These are phyloP conservation scores for Epithemia pelagica DNA, from an alignment of 108 stramenopile species.

Conservation along the genomic window DNA sequence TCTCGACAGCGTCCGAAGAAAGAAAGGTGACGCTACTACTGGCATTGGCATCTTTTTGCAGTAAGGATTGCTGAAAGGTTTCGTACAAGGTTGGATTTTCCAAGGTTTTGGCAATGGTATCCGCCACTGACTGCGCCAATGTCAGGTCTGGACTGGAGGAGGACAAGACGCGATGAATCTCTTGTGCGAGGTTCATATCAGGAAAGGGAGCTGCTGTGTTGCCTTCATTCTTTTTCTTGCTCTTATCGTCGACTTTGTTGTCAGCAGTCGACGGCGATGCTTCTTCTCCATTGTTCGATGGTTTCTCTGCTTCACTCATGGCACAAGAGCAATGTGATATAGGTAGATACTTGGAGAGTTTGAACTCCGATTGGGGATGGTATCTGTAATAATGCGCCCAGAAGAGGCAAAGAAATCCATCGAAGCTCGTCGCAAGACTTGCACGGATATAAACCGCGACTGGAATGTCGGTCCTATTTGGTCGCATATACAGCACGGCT, in stretches of 20 bases:
- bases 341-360: too few species aligned
- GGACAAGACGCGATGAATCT: slow-evolving; percentile 54
- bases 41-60: slow-evolving; percentile 13
- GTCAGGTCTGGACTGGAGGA: slow-evolving; percentile 27
- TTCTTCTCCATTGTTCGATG: not conserved
- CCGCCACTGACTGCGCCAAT: slow-evolving; percentile 35
- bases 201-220: slow-evolving; percentile 58
- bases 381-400: too few species aligned
- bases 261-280: too few species aligned
- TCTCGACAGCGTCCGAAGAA: slow-evolving; percentile 31
- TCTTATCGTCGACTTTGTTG: not conserved
- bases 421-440: too few species aligned
- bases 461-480: too few species aligned
- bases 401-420: too few species aligned
- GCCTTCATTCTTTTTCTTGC: not conserved
- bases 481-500: too few species aligned
- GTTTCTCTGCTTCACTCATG: too few species aligned
- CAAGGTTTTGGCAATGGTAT: slow-evolving; percentile 42
- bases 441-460: too few species aligned
- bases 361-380: too few species aligned
- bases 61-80: slow-evolving; percentile 24
- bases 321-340: too few species aligned
- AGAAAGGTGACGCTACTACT: not conserved
- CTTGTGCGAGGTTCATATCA: slow-evolving; percentile 62
- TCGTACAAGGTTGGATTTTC: slow-evolving; percentile 69